phyloP scores from a whole-genome alignment of 257 asterid species.

The Haberlea rhodopensis region DNA sequence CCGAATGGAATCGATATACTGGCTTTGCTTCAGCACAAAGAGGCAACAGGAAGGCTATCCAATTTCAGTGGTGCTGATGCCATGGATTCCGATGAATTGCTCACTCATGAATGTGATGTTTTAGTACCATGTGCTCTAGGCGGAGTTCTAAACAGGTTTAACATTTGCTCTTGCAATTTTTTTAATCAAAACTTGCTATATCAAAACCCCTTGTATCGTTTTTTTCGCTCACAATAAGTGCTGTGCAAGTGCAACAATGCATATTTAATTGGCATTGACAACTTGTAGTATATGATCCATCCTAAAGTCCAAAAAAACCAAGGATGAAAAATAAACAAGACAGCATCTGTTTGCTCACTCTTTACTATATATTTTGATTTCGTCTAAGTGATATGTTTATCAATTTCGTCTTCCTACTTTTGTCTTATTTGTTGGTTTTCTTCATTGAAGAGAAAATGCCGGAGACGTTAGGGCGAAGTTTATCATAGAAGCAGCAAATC shows the following conservation, averaged over 20 bases:
- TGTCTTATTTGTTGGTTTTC: constrained; percentile 3
- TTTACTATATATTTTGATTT: too few species aligned
- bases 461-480: constrained; percentile 55
- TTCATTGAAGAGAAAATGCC: constrained; percentile 59
- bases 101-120: constrained; percentile 76
- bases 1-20: constrained; percentile 63
- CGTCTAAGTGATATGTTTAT: background rate
- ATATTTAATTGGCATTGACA: background rate
- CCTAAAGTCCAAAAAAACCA: too few species aligned
- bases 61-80: constrained; percentile 42
- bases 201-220: too few species aligned
- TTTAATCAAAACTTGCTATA: background rate
- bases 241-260: background rate
- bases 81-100: constrained; percentile 59
- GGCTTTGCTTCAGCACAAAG: constrained; percentile 61
- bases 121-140: constrained; percentile 92
- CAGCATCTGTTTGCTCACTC: background rate
- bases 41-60: constrained; percentile 45
- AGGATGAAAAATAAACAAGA: background rate
- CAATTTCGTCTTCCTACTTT: background rate
- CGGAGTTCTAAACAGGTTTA: constrained; percentile 81
- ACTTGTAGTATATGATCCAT: background rate
- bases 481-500: constrained; percentile 79
- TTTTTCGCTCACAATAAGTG: background rate
- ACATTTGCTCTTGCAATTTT: background rate